These are phyloP conservation scores for Hygrophoropsis aurantiaca DNA, from an alignment of 768 basidiomycete species.

Conservation along the genomic window DNA sequence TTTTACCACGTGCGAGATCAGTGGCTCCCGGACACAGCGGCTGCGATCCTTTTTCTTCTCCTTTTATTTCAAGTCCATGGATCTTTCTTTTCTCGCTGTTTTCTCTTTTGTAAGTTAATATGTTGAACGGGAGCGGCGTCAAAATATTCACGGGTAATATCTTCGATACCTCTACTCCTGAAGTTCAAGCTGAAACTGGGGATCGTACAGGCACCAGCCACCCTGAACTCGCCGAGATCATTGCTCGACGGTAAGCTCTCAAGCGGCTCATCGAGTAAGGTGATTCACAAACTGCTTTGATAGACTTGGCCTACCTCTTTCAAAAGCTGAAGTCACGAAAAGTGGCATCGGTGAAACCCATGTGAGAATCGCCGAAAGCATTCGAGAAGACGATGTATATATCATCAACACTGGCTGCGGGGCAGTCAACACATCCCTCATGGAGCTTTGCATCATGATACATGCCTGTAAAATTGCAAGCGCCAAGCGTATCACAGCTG, in stretches of 20 bases:
- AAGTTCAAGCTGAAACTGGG: neutral
- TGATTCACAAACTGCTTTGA: constrained; percentile 20
- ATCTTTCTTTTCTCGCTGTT: constrained; percentile 10
- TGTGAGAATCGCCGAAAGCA: constrained; percentile 91
- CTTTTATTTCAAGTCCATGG: constrained; percentile 9
- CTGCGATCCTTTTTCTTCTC: constrained; percentile 10
- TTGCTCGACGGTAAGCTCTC: constrained; percentile 76
- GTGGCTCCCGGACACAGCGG: constrained; percentile 3
- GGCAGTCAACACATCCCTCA: constrained; percentile 87
- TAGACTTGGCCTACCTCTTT: constrained; percentile 88
- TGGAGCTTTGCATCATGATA: constrained; percentile 99
- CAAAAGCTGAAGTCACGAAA: constrained; percentile 83
- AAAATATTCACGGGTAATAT: constrained; percentile 55
- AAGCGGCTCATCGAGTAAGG: constrained; percentile 7
- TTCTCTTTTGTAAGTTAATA: constrained; percentile 20
- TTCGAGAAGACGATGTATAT: constrained; percentile 98
- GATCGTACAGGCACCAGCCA: constrained; percentile 79
- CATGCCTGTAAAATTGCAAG: constrained; percentile 99
- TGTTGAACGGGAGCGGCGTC: constrained; percentile 58
- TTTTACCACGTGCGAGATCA: constrained; percentile 4
- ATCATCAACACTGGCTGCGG: constrained; percentile 94
- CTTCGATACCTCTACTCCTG: constrained; percentile 6
- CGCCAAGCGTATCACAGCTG: constrained; percentile 96
- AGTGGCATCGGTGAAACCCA: constrained; percentile 91
- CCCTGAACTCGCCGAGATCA: constrained; percentile 91